Evolutionary conservation across 2,329 filamentous ascomycete genomes (phyloP), one percentile per base, ranked within the genome.

Genomic region (Epichloe uncinata): DNA sequence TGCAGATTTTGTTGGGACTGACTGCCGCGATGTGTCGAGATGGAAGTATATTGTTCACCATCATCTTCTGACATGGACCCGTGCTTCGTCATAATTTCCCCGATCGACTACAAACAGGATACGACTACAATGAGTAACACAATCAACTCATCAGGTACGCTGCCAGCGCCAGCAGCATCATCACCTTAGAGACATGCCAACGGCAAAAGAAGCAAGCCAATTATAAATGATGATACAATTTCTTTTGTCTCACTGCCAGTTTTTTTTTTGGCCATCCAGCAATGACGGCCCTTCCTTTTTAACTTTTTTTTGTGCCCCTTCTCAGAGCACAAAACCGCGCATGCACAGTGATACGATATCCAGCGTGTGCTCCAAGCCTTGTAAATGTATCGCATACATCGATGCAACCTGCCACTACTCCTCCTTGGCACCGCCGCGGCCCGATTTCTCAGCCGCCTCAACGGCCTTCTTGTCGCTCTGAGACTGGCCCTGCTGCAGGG

Each of bases 391-490:
- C 30, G 15, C 15, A 40, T 34, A 9, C 12, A 13, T 34, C 13
- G 5, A 33, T 4, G 16, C 20, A 18, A 38, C n/a, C 18, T 37
- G 15, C 34, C 7, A 62, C 64, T 81, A 85, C 72, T 85, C 82
- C 67, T 85, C 82, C 78, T 85, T 85, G 61, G 72, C 80, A 61
- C 82, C 82, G 51, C 82, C 82, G 54, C 80, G 77, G 55, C 84
- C 84, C 50, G 84, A 76, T 65, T 85, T 85, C 75, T 91, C 86
- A 49, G 82, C 83, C 47, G 80, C 78, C 73, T 89, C 86, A 45
- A 95, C 78, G 50, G 85, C 82, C 72, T 91, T 89, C 78, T 91
- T 88, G 69, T 98, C 93, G 66, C 86, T 95, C 78, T 94, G 89
- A 58, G 85, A 79, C 58, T 85, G 77, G 33, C 79, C 79, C 56